Base-by-base conservation (phyloP, 495 filamentous ascomycete species). In the Tuber aestivum region DNA sequence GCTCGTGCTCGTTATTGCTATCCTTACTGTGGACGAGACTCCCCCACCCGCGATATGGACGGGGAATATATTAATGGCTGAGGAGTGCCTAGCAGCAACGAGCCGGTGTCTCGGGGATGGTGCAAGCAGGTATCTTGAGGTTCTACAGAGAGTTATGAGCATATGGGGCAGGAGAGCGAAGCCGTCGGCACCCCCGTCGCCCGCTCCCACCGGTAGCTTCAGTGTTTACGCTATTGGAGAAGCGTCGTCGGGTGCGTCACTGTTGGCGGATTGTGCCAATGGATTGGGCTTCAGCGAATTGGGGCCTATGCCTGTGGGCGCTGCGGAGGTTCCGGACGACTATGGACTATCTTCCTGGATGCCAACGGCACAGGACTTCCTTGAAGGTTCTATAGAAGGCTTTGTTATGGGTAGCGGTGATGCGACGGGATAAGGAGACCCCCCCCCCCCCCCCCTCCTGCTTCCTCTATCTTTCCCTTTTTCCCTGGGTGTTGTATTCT, bases 1-100 rank as follows among this genome's bases (percentile, higher is more conserved):
- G 14, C 73, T 85, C 20, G 82, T 85, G 2, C 84, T 83, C 21
- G 79, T 79, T 41, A 78, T 83, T 68, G 81, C 79, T 27, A 74
- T 73, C 23, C 35, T 79, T 27, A 70, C 61, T 9, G 73, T 71
- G n/a, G 74, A 76, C 7, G 74, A 73, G 35, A 70, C 48, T 37
- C 44, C 70, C 56, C 74, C 48, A 18, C 61, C 70, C 50, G 41
- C 68, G 56, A 44, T 76, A 32, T 78, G 76, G 76, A 44, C 70
- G 10, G 61, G 72, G 21, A 74, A 74, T 21, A 42, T 78, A 16
- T 61, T 75, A 41, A 72, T 27, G 23, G 74, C 76, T 32, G 76
- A 78, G 70, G 74, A 70, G 41, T 78, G 70, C 45, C 75, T 78
- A 20, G 72, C 65, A 35, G 70, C 74, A 27, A 70, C 76, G 4